A percentile compares a stretch with the other conserved stretches of the same genome.
Conservation (phyloP, 2,329 filamentous ascomycete species). For the Aureobasidium sp. region DNA sequence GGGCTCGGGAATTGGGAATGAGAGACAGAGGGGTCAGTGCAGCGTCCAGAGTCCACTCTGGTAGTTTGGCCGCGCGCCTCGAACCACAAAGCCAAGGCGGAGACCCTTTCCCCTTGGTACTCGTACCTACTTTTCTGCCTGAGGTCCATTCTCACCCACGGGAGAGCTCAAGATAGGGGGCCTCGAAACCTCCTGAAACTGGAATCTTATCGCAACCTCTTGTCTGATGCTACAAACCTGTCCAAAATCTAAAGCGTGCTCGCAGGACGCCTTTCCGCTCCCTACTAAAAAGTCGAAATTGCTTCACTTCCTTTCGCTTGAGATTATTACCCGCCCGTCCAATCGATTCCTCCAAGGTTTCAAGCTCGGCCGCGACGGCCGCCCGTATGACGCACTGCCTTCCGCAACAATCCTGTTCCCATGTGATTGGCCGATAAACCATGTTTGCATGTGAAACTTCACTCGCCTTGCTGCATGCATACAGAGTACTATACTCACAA, state of each 20-base stretch:
- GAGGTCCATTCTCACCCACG: not conserved
- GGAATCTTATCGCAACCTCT: not conserved
- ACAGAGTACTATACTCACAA: not conserved
- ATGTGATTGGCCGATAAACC: conserved; percentile 6
- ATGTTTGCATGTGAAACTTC: conserved; percentile 1
- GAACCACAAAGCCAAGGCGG: not conserved
- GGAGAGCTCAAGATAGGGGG: not conserved
- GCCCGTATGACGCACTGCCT: not conserved
- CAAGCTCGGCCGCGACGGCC: not conserved
- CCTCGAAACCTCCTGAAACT: not conserved
- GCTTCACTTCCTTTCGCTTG: conserved; percentile 3
- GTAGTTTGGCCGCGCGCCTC: not conserved
- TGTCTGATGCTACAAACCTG: not conserved
- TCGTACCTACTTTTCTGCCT: no score
- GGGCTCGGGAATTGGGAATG: conserved; percentile 6
- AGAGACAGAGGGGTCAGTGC: conserved; percentile 2
- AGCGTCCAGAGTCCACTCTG: not conserved
- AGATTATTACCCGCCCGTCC: conserved; percentile 7
- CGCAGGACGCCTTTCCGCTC: not conserved
- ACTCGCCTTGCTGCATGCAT: not conserved
- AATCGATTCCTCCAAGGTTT: not conserved
- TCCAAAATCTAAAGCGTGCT: not conserved
- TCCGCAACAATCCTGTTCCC: not conserved
- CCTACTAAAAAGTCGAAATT: not conserved
- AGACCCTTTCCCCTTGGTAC: not conserved